These are phyloP conservation scores for Schizothecium vesticola DNA, from an alignment of 495 filamentous ascomycete species.

Conservation along the genomic window DNA sequence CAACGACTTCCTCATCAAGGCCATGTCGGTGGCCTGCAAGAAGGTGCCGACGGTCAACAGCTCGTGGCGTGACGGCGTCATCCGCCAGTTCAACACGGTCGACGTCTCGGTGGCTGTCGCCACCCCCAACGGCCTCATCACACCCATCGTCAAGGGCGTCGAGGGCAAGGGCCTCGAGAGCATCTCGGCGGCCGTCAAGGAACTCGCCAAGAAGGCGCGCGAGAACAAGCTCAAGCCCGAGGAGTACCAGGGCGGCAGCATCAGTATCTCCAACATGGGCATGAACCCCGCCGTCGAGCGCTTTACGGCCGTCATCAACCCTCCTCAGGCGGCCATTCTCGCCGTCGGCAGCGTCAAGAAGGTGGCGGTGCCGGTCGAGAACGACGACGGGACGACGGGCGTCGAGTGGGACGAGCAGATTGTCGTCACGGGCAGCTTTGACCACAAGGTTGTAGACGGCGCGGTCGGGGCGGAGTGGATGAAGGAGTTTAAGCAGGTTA, in stretches of 20 bases:
- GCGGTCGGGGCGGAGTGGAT: constrained; percentile 98
- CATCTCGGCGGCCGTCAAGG: constrained; percentile 86
- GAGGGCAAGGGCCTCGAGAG: constrained; percentile 74
- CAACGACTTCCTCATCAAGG: constrained; percentile 99
- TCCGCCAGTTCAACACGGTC: constrained; percentile 85
- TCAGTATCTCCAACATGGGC: constrained; percentile 99
- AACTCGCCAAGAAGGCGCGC: constrained; percentile 89
- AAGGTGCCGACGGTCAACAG: constrained; percentile 96
- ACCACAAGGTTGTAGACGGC: constrained; percentile 87
- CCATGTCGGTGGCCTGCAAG: constrained; percentile 76
- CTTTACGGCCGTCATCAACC: constrained; percentile 99
- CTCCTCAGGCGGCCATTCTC: constrained; percentile 92
- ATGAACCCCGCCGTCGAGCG: constrained; percentile 96
- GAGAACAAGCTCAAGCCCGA: constrained; percentile 99
- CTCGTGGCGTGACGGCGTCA: constrained; percentile 82
- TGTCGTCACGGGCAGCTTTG: constrained; percentile 87
- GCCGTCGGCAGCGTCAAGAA: constrained; percentile 93
- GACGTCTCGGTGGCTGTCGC: constrained; percentile 94
- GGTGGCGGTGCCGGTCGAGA: constrained; percentile 83
- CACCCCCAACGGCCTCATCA: constrained; percentile 92
- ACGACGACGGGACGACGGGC: constrained; percentile 65
- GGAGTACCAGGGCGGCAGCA: constrained; percentile 97
- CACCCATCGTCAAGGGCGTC: constrained; percentile 88
- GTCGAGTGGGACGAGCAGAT: constrained; percentile 98
- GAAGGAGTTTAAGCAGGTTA: constrained; percentile 90